Evolutionary conservation across 2,329 filamentous ascomycete species (phyloP).

Genomic region (Beauveria sp.): DNA sequence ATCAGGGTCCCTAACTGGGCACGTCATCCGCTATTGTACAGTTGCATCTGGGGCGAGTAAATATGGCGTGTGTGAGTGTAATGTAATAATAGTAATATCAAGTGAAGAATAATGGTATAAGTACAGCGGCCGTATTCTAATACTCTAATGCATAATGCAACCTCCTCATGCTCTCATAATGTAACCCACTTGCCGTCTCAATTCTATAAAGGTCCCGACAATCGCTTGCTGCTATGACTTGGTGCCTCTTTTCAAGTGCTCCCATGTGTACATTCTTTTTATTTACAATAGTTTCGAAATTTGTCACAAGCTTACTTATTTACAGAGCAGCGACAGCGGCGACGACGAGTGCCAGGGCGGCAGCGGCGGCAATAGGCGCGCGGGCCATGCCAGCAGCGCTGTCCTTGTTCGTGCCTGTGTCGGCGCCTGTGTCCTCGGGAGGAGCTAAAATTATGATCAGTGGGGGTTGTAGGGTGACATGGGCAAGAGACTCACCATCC

Average conservation of each 20-base stretch:
- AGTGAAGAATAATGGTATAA: background rate
- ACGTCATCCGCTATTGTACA: background rate
- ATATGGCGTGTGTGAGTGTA: background rate
- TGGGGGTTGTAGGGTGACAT: background rate
- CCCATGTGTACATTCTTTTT: background rate
- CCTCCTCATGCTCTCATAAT: background rate
- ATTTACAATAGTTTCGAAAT: background rate
- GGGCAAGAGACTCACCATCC: conserved; percentile 25
- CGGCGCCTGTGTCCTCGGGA: background rate
- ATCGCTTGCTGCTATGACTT: background rate
- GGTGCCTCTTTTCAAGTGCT: background rate
- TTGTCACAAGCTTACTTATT: background rate
- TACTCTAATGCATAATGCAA: background rate
- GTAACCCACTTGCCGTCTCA: background rate
- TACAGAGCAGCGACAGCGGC: conserved; percentile 12
- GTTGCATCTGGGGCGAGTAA: background rate
- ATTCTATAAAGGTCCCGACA: background rate
- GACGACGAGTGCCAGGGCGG: conserved; percentile 12
- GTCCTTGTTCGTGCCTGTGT: background rate
- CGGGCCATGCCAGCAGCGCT: conserved; percentile 3
- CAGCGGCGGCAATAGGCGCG: background rate
- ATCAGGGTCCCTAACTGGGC: conserved; percentile 2
- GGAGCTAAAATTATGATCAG: background rate
- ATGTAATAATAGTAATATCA: no score
- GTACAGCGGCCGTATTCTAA: background rate